Evolutionary conservation across 306 rosid species (phyloP).

Genomic region (Prunus mume): DNA sequence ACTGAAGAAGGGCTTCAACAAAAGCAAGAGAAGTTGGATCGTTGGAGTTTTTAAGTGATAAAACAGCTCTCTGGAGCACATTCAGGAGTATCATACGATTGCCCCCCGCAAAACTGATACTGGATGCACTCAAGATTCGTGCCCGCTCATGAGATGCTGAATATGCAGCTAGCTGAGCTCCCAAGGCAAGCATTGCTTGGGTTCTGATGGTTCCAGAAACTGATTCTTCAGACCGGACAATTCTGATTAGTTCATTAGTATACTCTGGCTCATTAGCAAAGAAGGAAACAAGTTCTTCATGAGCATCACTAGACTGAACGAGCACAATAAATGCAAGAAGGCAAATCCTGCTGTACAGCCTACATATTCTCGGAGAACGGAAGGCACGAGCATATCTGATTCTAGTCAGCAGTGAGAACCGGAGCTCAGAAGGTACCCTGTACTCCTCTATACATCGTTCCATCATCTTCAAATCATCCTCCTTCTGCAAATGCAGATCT

Average conservation of each 20-base stretch:
- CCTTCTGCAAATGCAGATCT: conserved; percentile 74
- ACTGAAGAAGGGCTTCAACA: conserved; percentile 97
- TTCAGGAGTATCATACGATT: conserved; percentile 90
- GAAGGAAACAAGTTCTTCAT: conserved; percentile 86
- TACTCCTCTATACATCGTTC: conserved; percentile 76
- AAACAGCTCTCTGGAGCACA: conserved; percentile 89
- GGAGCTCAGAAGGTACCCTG: conserved; percentile 65
- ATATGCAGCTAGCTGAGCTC: conserved; percentile 96
- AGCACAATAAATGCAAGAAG: conserved; percentile 91
- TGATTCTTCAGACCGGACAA: conserved; percentile 84
- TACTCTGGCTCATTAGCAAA: conserved; percentile 96
- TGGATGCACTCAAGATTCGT: conserved; percentile 86
- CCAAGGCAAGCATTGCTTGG: conserved; percentile 94
- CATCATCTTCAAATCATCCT: conserved; percentile 70
- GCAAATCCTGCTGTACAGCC: conserved; percentile 83
- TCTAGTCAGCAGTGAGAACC: conserved; percentile 82
- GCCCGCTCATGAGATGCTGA: conserved; percentile 95
- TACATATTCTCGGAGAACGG: conserved; percentile 73
- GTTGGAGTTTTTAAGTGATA: conserved; percentile 68
- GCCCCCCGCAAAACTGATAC: conserved; percentile 88
- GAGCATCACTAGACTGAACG: conserved; percentile 93
- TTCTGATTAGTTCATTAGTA: conserved; percentile 84
- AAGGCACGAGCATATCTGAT: conserved; percentile 91
- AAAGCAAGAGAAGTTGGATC: conserved; percentile 91
- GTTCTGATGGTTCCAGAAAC: conserved; percentile 88